Percentiles rank a stretch among this genome's conserved stretches.
These are phyloP conservation scores for Mycothermus thermophilus DNA, from an alignment of 495 filamentous ascomycete species.

Conservation along the genomic window DNA sequence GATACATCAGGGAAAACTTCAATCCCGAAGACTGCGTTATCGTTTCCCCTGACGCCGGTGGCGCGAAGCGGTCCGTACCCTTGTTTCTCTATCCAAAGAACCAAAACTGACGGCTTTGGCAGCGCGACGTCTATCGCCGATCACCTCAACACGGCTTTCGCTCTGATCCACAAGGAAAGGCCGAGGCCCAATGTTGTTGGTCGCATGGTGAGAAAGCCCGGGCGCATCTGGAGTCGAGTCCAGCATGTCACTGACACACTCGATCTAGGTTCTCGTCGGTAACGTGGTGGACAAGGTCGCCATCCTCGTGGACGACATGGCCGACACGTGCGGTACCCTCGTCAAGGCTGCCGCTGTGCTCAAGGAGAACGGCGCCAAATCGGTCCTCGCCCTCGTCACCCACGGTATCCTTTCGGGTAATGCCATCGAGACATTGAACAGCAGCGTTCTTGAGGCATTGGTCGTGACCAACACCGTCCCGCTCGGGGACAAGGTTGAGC, in stretches of 20 bases:
- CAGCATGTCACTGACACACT: conserved; percentile 22
- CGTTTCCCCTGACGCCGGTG: conserved; percentile 91
- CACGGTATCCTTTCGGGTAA: conserved; percentile 89
- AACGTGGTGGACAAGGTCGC: conserved; percentile 48
- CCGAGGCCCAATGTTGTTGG: conserved; percentile 90
- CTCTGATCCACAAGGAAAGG: conserved; percentile 98
- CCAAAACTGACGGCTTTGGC: conserved; percentile 3
- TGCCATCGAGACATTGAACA: conserved; percentile 81
- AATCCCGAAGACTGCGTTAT: conserved; percentile 77
- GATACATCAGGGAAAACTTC: conserved; percentile 82
- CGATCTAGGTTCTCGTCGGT: conserved; percentile 58
- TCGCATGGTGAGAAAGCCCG: conserved; percentile 80
- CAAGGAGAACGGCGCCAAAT: conserved; percentile 73
- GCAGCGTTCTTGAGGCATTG: conserved; percentile 58
- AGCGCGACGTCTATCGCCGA: conserved; percentile 93
- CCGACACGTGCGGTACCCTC: conserved; percentile 86
- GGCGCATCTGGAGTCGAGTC: conserved; percentile 36
- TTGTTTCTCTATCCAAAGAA: neutral
- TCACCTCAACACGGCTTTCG: conserved; percentile 83
- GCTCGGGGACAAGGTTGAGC: conserved; percentile 54
- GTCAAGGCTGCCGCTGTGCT: conserved; percentile 87
- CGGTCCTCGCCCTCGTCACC: conserved; percentile 89
- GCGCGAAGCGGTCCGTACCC: conserved; percentile 72
- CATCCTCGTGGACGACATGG: conserved; percentile 61
- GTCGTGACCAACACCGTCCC: conserved; percentile 98